Conservation (phyloP, 2,329 filamentous ascomycete genomes). For the Akanthomyces uredinophilus region DNA sequence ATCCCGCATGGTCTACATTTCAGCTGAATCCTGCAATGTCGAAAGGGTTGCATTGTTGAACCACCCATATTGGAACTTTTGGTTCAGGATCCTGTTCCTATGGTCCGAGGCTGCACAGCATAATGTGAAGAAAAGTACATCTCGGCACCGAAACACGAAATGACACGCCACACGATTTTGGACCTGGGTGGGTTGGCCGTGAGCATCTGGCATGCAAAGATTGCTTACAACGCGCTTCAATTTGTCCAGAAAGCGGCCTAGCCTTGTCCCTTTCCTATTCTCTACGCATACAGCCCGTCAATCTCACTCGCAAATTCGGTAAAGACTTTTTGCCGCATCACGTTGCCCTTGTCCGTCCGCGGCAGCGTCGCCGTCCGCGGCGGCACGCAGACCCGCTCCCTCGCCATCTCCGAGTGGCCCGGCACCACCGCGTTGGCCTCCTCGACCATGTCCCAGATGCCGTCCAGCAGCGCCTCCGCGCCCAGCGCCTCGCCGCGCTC, state of each 20-base stretch:
- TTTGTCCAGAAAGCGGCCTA: too few relatives aligned
- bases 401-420: neutral
- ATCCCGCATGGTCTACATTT: neutral
- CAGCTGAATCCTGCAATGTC: neutral
- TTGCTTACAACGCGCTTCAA: too few relatives aligned
- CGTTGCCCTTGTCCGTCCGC: slow-evolving; percentile 9
- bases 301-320: slow-evolving; percentile 2
- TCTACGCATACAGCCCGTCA: neutral
- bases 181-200: too few relatives aligned
- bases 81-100: too few relatives aligned
- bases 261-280: neutral
- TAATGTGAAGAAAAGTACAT: too few relatives aligned
- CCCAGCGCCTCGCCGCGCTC: neutral
- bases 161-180: too few relatives aligned
- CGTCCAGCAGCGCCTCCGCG: neutral
- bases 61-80: too few relatives aligned
- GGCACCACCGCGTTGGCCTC: neutral
- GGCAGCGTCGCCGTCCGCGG: neutral
- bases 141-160: too few relatives aligned
- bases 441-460: neutral
- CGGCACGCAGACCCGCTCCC: slow-evolving; percentile 1
- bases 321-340: slow-evolving; percentile 1
- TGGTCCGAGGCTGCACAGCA: too few relatives aligned
- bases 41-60: too few relatives aligned
- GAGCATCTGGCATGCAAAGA: too few relatives aligned